Conservation (phyloP, 805 yeast genomes). For the Candida silvatica region DNA sequence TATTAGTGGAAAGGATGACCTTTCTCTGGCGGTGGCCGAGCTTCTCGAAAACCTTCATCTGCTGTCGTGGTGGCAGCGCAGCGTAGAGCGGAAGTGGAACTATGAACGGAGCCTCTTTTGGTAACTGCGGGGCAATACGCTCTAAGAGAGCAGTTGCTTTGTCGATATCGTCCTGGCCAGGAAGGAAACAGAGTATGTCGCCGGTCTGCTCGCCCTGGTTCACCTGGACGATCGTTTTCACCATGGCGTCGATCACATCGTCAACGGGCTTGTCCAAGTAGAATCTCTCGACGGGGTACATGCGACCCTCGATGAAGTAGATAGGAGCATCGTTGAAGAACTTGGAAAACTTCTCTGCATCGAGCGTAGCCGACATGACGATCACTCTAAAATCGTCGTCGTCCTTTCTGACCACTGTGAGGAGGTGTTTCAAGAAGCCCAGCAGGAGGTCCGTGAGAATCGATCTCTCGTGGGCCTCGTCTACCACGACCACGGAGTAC, state of each 20-base stretch:
- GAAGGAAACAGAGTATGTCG: slow-evolving; percentile 84
- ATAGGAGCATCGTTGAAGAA: slow-evolving; percentile 81
- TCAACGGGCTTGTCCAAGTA: slow-evolving; percentile 61
- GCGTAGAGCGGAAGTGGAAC: slow-evolving; percentile 87
- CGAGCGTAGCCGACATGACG: slow-evolving; percentile 95
- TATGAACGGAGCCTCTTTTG: slow-evolving; percentile 66
- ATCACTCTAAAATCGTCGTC: slow-evolving; percentile 50
- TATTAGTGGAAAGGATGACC: slow-evolving; percentile 86
- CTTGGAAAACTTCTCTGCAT: slow-evolving; percentile 76
- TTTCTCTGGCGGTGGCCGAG: slow-evolving; percentile 65
- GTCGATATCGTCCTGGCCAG: slow-evolving; percentile 98
- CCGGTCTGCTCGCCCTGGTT: slow-evolving; percentile 78
- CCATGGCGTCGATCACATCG: slow-evolving; percentile 75
- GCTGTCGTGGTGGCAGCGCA: slow-evolving; percentile 80
- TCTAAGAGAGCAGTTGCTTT: slow-evolving; percentile 59
- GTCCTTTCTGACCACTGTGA: slow-evolving; percentile 38
- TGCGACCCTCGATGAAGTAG: slow-evolving; percentile 81
- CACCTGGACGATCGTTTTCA: slow-evolving; percentile 67
- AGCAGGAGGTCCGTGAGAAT: slow-evolving; percentile 81
- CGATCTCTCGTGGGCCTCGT: slow-evolving; percentile 97
- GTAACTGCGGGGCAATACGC: slow-evolving; percentile 54
- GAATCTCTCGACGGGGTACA: slow-evolving; percentile 70
- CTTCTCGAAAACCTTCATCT: slow-evolving; percentile 67
- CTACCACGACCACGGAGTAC: slow-evolving; percentile 75
- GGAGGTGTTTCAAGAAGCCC: slow-evolving; percentile 75